Evolutionary conservation across 2,329 filamentous ascomycete genomes (phyloP), one percentile per base, ranked within the genome.

Genomic region (Paradendryphiella salina): DNA sequence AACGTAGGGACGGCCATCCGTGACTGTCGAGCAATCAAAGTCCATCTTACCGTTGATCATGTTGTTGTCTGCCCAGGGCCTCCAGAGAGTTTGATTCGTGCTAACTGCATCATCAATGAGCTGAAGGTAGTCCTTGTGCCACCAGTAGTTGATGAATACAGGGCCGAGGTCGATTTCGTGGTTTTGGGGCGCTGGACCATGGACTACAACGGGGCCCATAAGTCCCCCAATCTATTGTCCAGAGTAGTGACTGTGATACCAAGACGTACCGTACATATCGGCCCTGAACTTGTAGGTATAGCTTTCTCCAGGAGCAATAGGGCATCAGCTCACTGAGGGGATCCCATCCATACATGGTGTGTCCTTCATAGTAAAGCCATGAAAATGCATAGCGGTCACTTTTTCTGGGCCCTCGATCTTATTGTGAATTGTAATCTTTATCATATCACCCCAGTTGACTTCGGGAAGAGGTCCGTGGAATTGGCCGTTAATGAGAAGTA

Each of bases 271-370:
- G 20, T 59, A 65, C 29, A 52, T 46, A 21, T 52, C 57, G n/a
- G 66, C 64, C 11, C 37, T 18, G 62, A 67, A 69, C 10, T 31
- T 53, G 48, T 71, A 71, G 18, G 39, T 52, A 4, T 10, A 10
- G 17, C 15, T 17, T 4, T 51, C 44, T 10, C 73, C 75, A 1
- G 75, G 70, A 5, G 71, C 67, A 42, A 78, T 78, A 0, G 73
- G 75, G 42, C 71, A 76, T 54, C 77, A 73, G 3, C 70, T 67
- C 6, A 77, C 61, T 1, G 66, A 68, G 9, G 75, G 71, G 9
- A 77, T 74, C 26, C 76, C 76, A 64, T 78, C 76, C 40, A 70
- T 65, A 59, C 65, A 72, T 23, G 73, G n/a, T n/a, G n/a, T 76
- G 1, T 70, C 70, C 43, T 73, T 15, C 6, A 15, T 14, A 14